A percentile compares a stretch with the other conserved stretches of the same genome.
Evolutionary conservation across 768 basidiomycete species (phyloP).

Genomic region (Paxillus ammoniavirescens): DNA sequence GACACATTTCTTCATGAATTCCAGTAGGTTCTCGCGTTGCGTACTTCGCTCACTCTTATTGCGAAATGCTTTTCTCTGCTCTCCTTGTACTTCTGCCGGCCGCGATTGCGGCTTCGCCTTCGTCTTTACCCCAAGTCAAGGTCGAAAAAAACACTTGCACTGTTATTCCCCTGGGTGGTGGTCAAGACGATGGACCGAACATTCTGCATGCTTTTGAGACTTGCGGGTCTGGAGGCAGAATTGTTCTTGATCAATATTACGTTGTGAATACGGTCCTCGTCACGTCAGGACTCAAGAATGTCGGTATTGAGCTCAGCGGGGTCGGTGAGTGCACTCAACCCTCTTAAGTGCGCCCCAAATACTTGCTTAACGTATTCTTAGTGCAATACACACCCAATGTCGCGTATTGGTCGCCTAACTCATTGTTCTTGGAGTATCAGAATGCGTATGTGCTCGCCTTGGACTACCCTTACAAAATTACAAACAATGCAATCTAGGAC

Average conservation of each 20-base stretch:
- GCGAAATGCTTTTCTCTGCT: background rate
- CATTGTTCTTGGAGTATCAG: conserved; percentile 41
- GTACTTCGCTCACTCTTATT: background rate
- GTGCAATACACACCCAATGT: conserved; percentile 40
- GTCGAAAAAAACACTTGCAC: conserved; percentile 17
- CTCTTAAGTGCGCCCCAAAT: background rate
- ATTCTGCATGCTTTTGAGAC: conserved; percentile 33
- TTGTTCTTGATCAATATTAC: conserved; percentile 34
- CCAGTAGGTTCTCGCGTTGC: background rate
- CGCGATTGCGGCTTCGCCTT: background rate
- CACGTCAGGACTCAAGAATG: conserved; percentile 35
- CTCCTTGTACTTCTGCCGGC: conserved; percentile 2
- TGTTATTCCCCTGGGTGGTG: conserved; percentile 32
- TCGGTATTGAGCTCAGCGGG: conserved; percentile 39
- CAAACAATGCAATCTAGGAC: conserved; percentile 21
- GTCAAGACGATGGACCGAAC: conserved; percentile 36
- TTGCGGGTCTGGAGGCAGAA: conserved; percentile 27
- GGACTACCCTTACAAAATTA: background rate
- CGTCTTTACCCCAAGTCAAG: background rate
- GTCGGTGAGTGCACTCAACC: conserved; percentile 26
- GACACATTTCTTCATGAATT: background rate
- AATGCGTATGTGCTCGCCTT: conserved; percentile 33
- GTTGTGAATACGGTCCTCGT: conserved; percentile 40
- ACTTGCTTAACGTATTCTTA: conserved; percentile 3
- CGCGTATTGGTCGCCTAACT: conserved; percentile 39